Percentiles rank a stretch among this genome's conserved stretches.
Conservation (phyloP, 1,284 basidiomycete genomes). For the Cystobasidium pallidum region DNA sequence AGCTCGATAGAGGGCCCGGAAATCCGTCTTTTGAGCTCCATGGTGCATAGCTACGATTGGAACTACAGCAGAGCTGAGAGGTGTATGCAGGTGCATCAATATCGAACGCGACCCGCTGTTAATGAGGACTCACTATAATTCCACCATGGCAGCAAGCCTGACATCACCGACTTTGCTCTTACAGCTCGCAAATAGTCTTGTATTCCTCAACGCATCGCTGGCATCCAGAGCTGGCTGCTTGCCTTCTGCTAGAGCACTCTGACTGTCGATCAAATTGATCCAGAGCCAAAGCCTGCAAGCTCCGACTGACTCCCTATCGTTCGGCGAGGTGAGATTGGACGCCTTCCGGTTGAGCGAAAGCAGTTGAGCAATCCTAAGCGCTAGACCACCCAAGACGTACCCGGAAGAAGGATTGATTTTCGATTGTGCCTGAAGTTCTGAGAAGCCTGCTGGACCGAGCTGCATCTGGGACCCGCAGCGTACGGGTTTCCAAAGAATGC, state of each 20-base stretch:
- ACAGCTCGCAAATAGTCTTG: conserved; percentile 45
- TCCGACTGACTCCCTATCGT: conserved; percentile 16
- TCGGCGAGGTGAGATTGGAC: background rate
- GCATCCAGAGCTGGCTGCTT: conserved; percentile 42
- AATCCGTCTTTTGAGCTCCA: conserved; percentile 34
- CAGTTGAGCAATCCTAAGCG: conserved; percentile 34
- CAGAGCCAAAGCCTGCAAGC: conserved; percentile 44
- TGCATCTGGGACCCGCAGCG: conserved; percentile 41
- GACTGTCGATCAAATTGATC: conserved; percentile 46
- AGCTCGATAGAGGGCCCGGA: conserved; percentile 38
- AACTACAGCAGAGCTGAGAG: conserved; percentile 24
- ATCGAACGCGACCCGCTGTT: too few species aligned
- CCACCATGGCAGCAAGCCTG: conserved; percentile 45
- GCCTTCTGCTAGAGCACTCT: conserved; percentile 46
- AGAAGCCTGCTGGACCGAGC: conserved; percentile 40
- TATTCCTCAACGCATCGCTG: conserved; percentile 32
- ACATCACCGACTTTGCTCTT: conserved; percentile 42
- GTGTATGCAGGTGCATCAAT: too few species aligned
- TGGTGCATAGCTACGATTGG: conserved; percentile 42
- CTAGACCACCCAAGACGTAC: conserved; percentile 37
- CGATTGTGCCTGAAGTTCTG: conserved; percentile 32
- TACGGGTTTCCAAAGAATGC: conserved; percentile 42
- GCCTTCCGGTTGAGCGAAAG: conserved; percentile 25
- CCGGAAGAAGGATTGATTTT: conserved; percentile 43
- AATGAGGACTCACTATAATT: conserved; percentile 45